Evolutionary conservation across 1,284 basidiomycete genomes (phyloP).

Genomic region (Ceratobasidium sp.): DNA sequence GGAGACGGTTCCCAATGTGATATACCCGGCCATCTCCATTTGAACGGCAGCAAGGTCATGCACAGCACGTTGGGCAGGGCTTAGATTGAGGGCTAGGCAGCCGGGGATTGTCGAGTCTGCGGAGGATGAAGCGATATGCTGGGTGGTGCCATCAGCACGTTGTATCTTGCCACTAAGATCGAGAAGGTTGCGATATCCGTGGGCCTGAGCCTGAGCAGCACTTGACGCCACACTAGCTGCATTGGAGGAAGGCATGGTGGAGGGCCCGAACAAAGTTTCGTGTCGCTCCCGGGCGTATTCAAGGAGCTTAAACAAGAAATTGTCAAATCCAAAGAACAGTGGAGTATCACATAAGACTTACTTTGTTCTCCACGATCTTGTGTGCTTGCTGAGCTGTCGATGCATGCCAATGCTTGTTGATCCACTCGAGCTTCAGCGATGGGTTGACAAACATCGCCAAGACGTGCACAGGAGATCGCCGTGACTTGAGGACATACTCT

Average conservation of each 20-base stretch:
- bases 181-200: background rate
- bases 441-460: constrained; percentile 20
- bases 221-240: too few relatives aligned
- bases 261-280: background rate
- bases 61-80: background rate
- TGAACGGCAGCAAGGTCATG: constrained; percentile 4
- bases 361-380: background rate
- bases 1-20: background rate
- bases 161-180: background rate
- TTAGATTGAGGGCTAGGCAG: background rate
- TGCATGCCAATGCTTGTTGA: constrained; percentile 5
- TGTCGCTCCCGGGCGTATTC: background rate
- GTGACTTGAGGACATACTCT: constrained; percentile 5
- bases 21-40: constrained; percentile 8
- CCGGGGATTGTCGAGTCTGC: background rate
- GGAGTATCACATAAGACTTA: background rate
- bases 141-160: background rate
- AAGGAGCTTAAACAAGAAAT: background rate
- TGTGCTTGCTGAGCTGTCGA: background rate
- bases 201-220: constrained; percentile 8
- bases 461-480: background rate
- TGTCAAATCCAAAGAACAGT: too few relatives aligned
- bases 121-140: background rate
- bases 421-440: constrained; percentile 8
- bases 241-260: background rate